Percentiles rank a stretch among this genome's conserved stretches.
These are phyloP conservation scores for Prunus mume DNA, from an alignment of 306 rosid species.

Conservation along the genomic window DNA sequence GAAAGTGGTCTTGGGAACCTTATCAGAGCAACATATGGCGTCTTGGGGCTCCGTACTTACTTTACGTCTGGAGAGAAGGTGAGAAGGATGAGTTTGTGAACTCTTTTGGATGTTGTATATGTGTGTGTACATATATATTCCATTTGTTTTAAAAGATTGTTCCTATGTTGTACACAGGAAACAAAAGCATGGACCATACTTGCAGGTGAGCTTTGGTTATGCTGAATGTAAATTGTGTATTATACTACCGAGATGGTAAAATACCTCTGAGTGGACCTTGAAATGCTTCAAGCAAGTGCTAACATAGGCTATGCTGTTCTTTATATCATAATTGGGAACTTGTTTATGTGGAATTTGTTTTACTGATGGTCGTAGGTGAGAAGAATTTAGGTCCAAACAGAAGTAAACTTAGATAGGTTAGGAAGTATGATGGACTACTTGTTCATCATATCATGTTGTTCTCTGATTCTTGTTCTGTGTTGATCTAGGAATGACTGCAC, in stretches of 20 bases:
- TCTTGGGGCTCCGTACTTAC: conserved; percentile 84
- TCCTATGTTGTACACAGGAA: conserved; percentile 51
- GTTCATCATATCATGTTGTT: background rate
- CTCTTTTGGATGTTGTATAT: background rate
- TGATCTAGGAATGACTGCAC: conserved; percentile 92
- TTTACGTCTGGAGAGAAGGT: conserved; percentile 99
- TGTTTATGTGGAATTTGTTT: background rate
- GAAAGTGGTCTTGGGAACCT: conserved; percentile 97
- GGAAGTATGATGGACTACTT: conserved; percentile 3
- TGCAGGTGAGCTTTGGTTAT: conserved; percentile 59
- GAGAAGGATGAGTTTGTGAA: conserved; percentile 20
- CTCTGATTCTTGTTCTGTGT: conserved; percentile 32
- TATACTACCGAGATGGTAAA: background rate
- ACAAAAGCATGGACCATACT: conserved; percentile 98
- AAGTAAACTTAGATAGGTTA: conserved; percentile 11
- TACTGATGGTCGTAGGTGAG: background rate
- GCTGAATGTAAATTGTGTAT: conserved; percentile 15
- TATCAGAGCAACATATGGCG: conserved; percentile 78
- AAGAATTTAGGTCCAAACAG: background rate
- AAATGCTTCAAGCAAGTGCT: background rate
- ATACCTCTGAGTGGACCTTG: background rate
- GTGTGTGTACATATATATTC: background rate
- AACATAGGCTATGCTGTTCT: background rate
- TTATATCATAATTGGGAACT: background rate
- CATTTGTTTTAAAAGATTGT: conserved; percentile 17